These are phyloP conservation scores for Saraca asoca DNA, from an alignment of 331 rosid genomes.

Conservation along the genomic window DNA sequence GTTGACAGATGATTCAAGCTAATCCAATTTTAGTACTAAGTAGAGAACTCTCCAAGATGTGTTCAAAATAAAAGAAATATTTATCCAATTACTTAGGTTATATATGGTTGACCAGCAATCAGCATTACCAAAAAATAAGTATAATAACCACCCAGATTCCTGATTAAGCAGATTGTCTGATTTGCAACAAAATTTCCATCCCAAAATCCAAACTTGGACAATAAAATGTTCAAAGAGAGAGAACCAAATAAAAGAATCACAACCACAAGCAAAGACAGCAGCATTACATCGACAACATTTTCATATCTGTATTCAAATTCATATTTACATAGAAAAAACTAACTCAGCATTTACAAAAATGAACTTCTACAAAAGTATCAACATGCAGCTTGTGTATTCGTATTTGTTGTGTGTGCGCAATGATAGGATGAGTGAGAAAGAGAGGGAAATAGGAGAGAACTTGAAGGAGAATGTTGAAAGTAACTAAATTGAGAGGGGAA, in stretches of 20 bases:
- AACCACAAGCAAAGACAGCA: constrained; percentile 5
- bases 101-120: neutral
- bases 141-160: neutral
- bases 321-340: too few relatives aligned
- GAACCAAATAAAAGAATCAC: neutral
- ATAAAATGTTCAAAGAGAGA: neutral
- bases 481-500: constrained; percentile 28
- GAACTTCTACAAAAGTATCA: too few relatives aligned
- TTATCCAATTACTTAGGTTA: neutral
- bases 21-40: neutral
- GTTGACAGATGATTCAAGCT: neutral
- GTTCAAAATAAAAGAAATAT: neutral
- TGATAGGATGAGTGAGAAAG: neutral
- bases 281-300: constrained; percentile 12
- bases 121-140: neutral
- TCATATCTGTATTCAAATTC: neutral
- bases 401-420: neutral
- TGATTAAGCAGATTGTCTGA: constrained; percentile 1
- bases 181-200: constrained; percentile 8
- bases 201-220: neutral
- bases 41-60: neutral
- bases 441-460: constrained; percentile 37
- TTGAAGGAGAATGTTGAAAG: constrained; percentile 37
- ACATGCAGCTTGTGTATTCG: neutral
- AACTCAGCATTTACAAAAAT: too few relatives aligned